phyloP scores from a whole-genome alignment of 139 green algal species.

The Choricystis sp. region DNA sequence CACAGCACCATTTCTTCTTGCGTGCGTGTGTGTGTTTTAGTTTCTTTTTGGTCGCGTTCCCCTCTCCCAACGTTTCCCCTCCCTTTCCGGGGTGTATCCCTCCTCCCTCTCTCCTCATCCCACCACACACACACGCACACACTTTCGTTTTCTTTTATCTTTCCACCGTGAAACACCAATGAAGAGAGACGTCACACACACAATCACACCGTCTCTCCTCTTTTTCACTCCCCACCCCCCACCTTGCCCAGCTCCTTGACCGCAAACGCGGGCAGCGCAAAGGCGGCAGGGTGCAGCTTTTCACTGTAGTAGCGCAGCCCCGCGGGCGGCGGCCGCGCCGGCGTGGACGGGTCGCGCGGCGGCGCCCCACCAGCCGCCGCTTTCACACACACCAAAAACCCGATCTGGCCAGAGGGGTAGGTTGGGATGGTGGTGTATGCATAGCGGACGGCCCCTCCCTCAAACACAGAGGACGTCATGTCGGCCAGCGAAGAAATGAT shows the following conservation, averaged over 20 bases:
- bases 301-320: conserved; percentile 72
- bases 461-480: conserved; percentile 79
- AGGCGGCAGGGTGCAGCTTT: conserved; percentile 72
- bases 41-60: too few species aligned
- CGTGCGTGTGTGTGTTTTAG: too few species aligned
- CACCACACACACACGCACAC: too few species aligned
- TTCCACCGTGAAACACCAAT: too few species aligned
- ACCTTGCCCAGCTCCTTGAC: conserved; percentile 27
- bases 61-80: too few species aligned
- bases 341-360: conserved; percentile 25
- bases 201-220: too few species aligned
- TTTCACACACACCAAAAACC: conserved; percentile 94
- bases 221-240: background rate
- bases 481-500: conserved; percentile 82
- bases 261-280: conserved; percentile 84
- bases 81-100: too few species aligned
- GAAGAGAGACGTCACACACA: too few species aligned
- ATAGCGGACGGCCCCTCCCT: conserved; percentile 73
- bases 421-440: conserved; percentile 92
- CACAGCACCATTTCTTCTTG: too few species aligned
- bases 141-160: background rate
- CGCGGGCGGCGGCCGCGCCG: conserved; percentile 24
- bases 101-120: too few species aligned
- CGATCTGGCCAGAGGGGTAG: conserved; percentile 92
- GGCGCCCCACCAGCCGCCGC: conserved; percentile 7